Evolutionary conservation across 495 filamentous ascomycete genomes (phyloP).

Genomic region (Pseudomonodictys pantanalensis): DNA sequence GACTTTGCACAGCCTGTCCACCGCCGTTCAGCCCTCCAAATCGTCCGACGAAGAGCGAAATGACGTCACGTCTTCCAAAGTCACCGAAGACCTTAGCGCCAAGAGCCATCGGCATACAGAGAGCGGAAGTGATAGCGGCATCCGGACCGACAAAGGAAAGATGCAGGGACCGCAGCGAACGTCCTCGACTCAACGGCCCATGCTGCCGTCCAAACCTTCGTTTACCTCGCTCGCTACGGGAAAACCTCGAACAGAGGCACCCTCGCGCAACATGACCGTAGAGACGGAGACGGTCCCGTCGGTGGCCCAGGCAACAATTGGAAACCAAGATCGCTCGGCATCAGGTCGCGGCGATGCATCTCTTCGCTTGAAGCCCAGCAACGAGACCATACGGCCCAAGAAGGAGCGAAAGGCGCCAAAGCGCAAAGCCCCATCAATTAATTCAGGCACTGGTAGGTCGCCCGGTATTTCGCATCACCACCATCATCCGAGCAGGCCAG

Average conservation of each 20-base stretch:
- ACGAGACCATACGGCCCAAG: slow-evolving; percentile 87
- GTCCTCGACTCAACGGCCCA: slow-evolving; percentile 36
- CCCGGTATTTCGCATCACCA: slow-evolving; percentile 27
- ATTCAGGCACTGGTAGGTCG: slow-evolving; percentile 68
- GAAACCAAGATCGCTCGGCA: slow-evolving; percentile 59
- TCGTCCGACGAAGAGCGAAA: slow-evolving; percentile 43
- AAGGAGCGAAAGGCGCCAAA: slow-evolving; percentile 79
- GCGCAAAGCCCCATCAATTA: slow-evolving; percentile 70
- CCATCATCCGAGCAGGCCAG: slow-evolving; percentile 24
- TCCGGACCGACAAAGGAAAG: slow-evolving; percentile 41
- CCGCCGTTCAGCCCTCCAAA: slow-evolving; percentile 17
- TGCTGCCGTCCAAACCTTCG: slow-evolving; percentile 36
- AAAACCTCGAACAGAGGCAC: slow-evolving; percentile 64
- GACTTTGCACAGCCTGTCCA: background rate
- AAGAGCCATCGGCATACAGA: slow-evolving; percentile 41
- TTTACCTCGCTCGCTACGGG: slow-evolving; percentile 40
- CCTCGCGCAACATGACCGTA: slow-evolving; percentile 90
- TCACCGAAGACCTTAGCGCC: slow-evolving; percentile 39
- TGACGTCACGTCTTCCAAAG: slow-evolving; percentile 45
- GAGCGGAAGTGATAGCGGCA: slow-evolving; percentile 62
- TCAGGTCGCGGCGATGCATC: slow-evolving; percentile 62
- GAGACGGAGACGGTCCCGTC: slow-evolving; percentile 95
- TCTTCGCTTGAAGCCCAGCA: slow-evolving; percentile 80
- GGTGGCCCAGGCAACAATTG: slow-evolving; percentile 81
- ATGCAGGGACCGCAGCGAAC: slow-evolving; percentile 26